These are phyloP conservation scores for Penicillium glabrum DNA, from an alignment of 2,329 filamentous ascomycete genomes.

Conservation along the genomic window DNA sequence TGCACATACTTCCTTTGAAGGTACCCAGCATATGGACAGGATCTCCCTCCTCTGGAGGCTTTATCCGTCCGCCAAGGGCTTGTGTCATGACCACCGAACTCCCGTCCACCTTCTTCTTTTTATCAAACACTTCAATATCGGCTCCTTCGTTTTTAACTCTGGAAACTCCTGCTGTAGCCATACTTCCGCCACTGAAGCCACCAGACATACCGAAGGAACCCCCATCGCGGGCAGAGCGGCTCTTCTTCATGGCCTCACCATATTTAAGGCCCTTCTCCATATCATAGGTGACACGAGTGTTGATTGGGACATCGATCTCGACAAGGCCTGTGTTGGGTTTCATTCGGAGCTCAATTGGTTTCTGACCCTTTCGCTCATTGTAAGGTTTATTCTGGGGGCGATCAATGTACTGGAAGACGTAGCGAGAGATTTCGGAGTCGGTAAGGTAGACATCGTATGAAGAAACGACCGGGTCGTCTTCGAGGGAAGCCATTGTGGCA, in stretches of 20 bases:
- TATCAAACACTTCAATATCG: conserved; percentile 34
- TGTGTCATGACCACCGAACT: conserved; percentile 68
- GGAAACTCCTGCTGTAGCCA: conserved; percentile 28
- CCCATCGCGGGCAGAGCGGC: conserved; percentile 55
- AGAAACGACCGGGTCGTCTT: conserved; percentile 65
- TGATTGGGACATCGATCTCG: conserved; percentile 87
- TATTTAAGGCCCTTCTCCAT: conserved; percentile 77
- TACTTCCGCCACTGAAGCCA: conserved; percentile 65
- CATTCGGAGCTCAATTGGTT: conserved; percentile 73
- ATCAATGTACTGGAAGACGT: conserved; percentile 82
- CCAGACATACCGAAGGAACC: conserved; percentile 70
- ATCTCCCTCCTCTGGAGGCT: conserved; percentile 67
- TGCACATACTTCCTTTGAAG: conserved; percentile 72
- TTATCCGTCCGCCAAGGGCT: conserved; percentile 80
- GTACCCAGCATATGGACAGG: conserved; percentile 83
- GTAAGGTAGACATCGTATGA: conserved; percentile 87
- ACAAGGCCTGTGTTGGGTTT: conserved; percentile 81
- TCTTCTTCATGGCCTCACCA: conserved; percentile 70
- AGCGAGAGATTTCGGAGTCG: conserved; percentile 67
- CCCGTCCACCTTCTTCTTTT: conserved; percentile 33
- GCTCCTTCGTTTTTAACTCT: conserved; percentile 22
- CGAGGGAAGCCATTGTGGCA: conserved; percentile 28
- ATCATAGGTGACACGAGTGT: conserved; percentile 74
- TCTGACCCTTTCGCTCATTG: conserved; percentile 54
- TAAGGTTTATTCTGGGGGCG: conserved; percentile 65